These are phyloP conservation scores for Umbelopsis vinacea DNA, from an alignment of 192 early-diverging fungal species.

Conservation along the genomic window DNA sequence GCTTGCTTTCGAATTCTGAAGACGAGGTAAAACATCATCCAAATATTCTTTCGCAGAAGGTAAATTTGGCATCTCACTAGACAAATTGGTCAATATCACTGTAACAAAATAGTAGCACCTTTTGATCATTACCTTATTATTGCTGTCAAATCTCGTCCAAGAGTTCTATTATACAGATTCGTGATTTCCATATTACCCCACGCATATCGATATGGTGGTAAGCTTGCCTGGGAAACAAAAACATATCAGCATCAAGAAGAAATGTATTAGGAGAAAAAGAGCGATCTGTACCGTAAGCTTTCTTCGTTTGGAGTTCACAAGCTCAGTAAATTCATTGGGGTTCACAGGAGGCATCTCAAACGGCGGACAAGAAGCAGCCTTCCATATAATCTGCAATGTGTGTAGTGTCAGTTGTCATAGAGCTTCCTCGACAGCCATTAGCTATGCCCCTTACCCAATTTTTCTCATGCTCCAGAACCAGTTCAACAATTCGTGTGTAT, in stretches of 20 bases:
- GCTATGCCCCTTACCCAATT: constrained; percentile 64
- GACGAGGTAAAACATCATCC: constrained; percentile 2
- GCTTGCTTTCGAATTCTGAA: constrained; percentile 25
- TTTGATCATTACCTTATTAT: constrained; percentile 27
- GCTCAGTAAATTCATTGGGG: constrained; percentile 42
- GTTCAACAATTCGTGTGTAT: constrained; percentile 69
- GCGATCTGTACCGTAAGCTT: constrained; percentile 14
- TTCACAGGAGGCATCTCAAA: constrained; percentile 64
- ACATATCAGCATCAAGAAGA: background rate
- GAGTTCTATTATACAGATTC: constrained; percentile 18
- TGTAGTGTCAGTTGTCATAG: background rate
- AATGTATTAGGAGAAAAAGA: too few relatives aligned
- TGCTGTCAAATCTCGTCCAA: constrained; percentile 10
- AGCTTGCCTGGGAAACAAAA: constrained; percentile 1
- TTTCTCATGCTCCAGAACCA: constrained; percentile 72
- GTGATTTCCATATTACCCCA: constrained; percentile 38
- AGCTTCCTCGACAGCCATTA: too few relatives aligned
- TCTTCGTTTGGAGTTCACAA: constrained; percentile 17
- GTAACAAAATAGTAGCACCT: background rate
- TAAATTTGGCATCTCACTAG: constrained; percentile 8
- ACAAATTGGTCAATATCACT: background rate
- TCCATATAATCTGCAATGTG: constrained; percentile 70
- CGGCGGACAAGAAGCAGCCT: constrained; percentile 71
- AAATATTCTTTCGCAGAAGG: constrained; percentile 26
- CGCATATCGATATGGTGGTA: constrained; percentile 20